These are phyloP conservation scores for Entoloma clypeatum DNA, from an alignment of 1,284 basidiomycete genomes.

Conservation along the genomic window DNA sequence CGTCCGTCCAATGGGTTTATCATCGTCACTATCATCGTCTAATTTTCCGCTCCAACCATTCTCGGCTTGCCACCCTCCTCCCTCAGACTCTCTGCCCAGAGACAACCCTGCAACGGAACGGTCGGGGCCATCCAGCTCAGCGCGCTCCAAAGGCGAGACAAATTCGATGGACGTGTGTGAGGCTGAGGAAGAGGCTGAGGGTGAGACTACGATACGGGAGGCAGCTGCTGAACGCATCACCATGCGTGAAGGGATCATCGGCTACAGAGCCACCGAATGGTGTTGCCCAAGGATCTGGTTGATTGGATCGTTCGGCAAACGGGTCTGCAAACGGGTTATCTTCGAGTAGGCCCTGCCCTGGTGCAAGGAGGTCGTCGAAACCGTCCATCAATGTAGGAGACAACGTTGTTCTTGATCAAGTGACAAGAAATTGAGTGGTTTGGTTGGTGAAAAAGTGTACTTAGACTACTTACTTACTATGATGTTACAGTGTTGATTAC, in stretches of 20 bases:
- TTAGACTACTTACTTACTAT: not conserved
- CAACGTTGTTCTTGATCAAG: no score
- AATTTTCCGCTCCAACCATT: conserved; percentile 35
- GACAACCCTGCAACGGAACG: conserved; percentile 57
- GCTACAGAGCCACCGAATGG: conserved; percentile 31
- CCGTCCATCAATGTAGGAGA: no score
- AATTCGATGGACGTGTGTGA: conserved; percentile 23
- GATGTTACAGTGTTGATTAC: conserved; percentile 5
- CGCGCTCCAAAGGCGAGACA: conserved; percentile 51
- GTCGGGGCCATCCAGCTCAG: conserved; percentile 32
- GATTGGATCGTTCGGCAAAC: conserved; percentile 61
- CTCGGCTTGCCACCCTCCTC: conserved; percentile 55
- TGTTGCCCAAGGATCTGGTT: conserved; percentile 75
- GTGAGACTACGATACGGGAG: conserved; percentile 16
- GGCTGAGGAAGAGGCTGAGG: conserved; percentile 15
- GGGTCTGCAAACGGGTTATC: conserved; percentile 77
- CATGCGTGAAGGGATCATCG: no score
- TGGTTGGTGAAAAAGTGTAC: not conserved
- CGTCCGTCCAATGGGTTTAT: conserved; percentile 65
- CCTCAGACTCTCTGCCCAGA: conserved; percentile 55
- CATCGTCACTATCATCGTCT: conserved; percentile 68
- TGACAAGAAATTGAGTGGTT: not conserved
- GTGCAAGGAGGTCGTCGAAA: conserved; percentile 76
- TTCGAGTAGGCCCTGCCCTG: conserved; percentile 57
- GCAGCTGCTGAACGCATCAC: no score